Percentiles rank a stretch among this genome's conserved stretches.
phyloP scores from a whole-genome alignment of 345 rosid species.

The Pistacia integerrima region DNA sequence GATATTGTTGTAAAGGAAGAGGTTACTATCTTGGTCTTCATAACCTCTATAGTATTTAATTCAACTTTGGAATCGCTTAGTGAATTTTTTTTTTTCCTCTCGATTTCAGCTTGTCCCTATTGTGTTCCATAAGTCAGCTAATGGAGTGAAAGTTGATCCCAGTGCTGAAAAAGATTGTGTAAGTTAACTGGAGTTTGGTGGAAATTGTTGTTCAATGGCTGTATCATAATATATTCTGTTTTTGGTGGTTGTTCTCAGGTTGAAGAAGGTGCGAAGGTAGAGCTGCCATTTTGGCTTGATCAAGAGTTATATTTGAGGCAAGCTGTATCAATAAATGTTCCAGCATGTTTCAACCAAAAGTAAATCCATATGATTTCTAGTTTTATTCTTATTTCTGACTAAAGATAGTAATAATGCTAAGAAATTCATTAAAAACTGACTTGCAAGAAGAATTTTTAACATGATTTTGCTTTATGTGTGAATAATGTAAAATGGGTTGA shows the following conservation, averaged over 20 bases:
- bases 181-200: conserved; percentile 24
- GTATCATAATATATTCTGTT: background rate
- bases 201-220: background rate
- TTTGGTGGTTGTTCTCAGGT: background rate
- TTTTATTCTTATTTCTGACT: too few species aligned
- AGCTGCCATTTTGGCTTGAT: conserved; percentile 88
- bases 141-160: conserved; percentile 78
- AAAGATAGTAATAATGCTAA: too few species aligned
- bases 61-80: background rate
- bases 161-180: conserved; percentile 66
- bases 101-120: conserved; percentile 59
- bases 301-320: conserved; percentile 67
- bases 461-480: too few species aligned
- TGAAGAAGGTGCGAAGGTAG: conserved; percentile 74
- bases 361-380: too few species aligned
- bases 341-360: conserved; percentile 9
- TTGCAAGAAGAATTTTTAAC: too few species aligned
- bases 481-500: too few species aligned
- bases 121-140: conserved; percentile 56
- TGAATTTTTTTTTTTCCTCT: too few species aligned
- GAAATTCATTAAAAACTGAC: too few species aligned
- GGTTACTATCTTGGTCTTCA: conserved; percentile 32
- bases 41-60: background rate
- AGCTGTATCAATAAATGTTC: conserved; percentile 60
- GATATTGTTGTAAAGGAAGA: conserved; percentile 83